Percentiles rank a stretch among this genome's conserved stretches.
Conservation (phyloP, 2,329 filamentous ascomycete species). For the Dryadomyces quercivorus region DNA sequence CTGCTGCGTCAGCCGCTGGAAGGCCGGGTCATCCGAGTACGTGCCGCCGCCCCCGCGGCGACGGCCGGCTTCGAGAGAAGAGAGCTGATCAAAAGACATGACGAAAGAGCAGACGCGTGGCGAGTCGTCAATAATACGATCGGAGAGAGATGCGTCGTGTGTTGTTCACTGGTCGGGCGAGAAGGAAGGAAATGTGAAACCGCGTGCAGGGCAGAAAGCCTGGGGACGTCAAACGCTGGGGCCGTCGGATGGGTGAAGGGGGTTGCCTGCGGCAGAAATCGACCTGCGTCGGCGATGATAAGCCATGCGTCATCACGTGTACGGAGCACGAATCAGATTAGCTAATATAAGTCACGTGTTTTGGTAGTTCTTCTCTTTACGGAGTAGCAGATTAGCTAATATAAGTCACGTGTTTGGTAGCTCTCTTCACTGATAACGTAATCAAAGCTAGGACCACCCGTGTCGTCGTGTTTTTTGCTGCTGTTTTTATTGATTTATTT, state of each 20-base stretch:
- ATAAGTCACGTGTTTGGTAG: not conserved
- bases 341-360: not conserved
- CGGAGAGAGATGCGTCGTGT: too few relatives aligned
- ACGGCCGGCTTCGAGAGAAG: conserved; percentile 68
- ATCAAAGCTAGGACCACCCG: not conserved
- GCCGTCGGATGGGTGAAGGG: not conserved
- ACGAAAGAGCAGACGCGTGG: not conserved
- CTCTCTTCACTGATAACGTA: not conserved
- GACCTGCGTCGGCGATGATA: too few relatives aligned
- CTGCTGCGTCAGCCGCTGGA: conserved; percentile 68
- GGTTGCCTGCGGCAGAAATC: not conserved
- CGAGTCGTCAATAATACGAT: too few relatives aligned
- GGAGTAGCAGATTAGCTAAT: too few relatives aligned
- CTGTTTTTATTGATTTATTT: not conserved
- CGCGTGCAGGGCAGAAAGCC: not conserved
- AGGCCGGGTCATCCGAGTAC: conserved; percentile 88
- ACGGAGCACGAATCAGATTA: too few relatives aligned
- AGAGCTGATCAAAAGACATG: conserved; percentile 93
- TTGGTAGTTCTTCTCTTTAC: not conserved
- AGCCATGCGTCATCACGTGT: not conserved
- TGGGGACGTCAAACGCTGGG: not conserved
- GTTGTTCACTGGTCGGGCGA: not conserved
- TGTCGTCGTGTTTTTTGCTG: not conserved
- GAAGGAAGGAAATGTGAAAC: not conserved
- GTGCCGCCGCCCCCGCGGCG: conserved; percentile 43